Conservation (phyloP, 805 yeast species). For the Candida vartiovaarae region DNA sequence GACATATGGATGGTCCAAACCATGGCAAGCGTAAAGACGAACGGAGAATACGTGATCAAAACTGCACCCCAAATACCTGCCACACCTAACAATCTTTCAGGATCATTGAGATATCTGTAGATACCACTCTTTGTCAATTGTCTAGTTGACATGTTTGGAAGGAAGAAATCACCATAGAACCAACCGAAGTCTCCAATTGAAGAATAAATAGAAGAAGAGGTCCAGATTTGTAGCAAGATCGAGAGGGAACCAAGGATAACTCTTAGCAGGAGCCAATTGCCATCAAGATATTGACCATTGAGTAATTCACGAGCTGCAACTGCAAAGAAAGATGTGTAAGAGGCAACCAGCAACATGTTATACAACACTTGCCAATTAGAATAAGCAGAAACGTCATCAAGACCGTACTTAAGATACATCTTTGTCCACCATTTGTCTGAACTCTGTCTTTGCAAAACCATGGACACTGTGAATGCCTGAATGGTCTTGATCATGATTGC, state of each 20-base stretch:
- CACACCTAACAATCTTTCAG: conserved; percentile 72
- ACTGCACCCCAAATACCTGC: conserved; percentile 75
- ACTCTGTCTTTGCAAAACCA: conserved; percentile 52
- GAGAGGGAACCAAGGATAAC: conserved; percentile 53
- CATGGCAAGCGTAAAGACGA: conserved; percentile 43
- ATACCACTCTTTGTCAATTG: conserved; percentile 71
- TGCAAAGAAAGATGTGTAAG: conserved; percentile 46
- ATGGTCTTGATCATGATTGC: conserved; percentile 39
- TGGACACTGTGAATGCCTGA: conserved; percentile 45
- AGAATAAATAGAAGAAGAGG: conserved; percentile 57
- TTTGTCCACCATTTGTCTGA: conserved; percentile 55
- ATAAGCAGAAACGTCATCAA: conserved; percentile 57
- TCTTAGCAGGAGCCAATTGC: conserved; percentile 42
- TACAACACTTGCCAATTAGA: conserved; percentile 69
- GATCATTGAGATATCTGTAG: conserved; percentile 74
- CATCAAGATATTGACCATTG: conserved; percentile 21
- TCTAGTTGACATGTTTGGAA: conserved; percentile 43
- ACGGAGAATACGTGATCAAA: conserved; percentile 47
- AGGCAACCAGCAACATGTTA: conserved; percentile 42
- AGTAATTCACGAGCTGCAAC: conserved; percentile 28
- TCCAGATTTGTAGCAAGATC: conserved; percentile 57
- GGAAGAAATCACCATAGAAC: conserved; percentile 83
- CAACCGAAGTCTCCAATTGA: conserved; percentile 82
- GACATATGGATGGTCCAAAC: conserved; percentile 64
- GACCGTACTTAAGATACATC: conserved; percentile 55